A percentile compares a stretch with the other conserved stretches of the same genome.
phyloP scores from a whole-genome alignment of 2,329 filamentous ascomycete genomes.

The Sporothrix dimorphospora region DNA sequence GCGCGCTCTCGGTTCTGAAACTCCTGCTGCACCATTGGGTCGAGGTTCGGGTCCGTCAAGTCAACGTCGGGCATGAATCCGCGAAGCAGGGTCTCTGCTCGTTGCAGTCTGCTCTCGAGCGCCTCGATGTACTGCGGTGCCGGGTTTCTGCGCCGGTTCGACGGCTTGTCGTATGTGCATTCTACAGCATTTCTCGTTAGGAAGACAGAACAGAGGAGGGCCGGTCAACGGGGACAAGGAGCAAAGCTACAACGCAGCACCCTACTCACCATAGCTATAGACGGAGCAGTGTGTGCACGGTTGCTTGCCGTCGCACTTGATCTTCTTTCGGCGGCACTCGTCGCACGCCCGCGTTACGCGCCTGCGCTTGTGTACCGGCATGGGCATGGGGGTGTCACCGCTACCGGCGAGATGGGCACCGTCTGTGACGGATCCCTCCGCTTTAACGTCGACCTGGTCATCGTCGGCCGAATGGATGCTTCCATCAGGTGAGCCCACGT shows the following conservation, averaged over 20 bases:
- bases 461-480: conserved; percentile 27
- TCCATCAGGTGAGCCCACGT: conserved; percentile 20
- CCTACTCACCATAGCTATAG: conserved; percentile 78
- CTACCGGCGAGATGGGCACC: conserved; percentile 7
- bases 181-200: conserved; percentile 55
- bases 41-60: conserved; percentile 80
- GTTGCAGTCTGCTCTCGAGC: conserved; percentile 78
- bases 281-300: conserved; percentile 95
- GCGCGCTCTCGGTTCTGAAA: conserved; percentile 59
- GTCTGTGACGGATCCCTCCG: conserved; percentile 25
- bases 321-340: conserved; percentile 82
- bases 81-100: conserved; percentile 77
- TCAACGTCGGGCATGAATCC: conserved; percentile 83
- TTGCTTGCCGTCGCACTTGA: conserved; percentile 85
- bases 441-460: conserved; percentile 28
- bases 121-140: conserved; percentile 93
- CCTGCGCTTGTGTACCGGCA: conserved; percentile 73
- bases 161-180: conserved; percentile 94
- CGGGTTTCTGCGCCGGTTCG: conserved; percentile 86
- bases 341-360: conserved; percentile 81
- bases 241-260: background rate
- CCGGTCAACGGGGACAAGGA: background rate
- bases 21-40: conserved; percentile 74
- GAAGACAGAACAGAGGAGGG: background rate
- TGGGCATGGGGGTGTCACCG: conserved; percentile 44